A percentile compares a stretch with the other conserved stretches of the same genome.
These are phyloP conservation scores for Senecio squalidus DNA, from an alignment of 140 eudicot species.

Conservation along the genomic window DNA sequence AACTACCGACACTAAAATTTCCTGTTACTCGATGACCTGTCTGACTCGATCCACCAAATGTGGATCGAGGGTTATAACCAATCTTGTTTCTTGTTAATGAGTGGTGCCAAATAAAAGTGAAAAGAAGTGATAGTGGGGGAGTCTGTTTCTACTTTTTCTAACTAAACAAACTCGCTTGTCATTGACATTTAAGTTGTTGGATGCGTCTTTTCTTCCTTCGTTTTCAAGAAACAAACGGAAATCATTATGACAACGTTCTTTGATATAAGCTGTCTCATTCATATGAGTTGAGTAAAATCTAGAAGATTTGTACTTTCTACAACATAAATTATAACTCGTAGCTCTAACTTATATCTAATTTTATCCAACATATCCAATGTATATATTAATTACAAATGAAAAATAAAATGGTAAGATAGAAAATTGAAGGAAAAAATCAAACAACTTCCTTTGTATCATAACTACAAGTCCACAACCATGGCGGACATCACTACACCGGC, in stretches of 20 bases:
- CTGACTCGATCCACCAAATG: neutral
- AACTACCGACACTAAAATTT: neutral
- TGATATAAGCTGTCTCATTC: neutral
- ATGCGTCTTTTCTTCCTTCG: neutral
- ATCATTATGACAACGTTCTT: neutral
- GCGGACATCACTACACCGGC: too few species aligned
- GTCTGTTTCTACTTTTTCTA: neutral
- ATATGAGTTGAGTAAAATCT: neutral
- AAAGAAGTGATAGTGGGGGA: neutral
- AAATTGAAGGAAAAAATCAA: too few species aligned
- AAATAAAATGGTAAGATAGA: too few species aligned
- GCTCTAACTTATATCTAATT: too few species aligned
- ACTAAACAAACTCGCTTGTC: neutral
- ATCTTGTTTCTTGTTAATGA: neutral
- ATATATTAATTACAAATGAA: too few species aligned
- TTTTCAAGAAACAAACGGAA: neutral
- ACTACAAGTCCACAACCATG: too few species aligned
- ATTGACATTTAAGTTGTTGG: neutral
- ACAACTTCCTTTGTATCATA: too few species aligned
- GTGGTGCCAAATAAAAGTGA: neutral
- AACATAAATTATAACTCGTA: too few species aligned
- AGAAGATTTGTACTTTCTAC: constrained; percentile 8
- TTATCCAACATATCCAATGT: too few species aligned
- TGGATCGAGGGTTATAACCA: neutral
- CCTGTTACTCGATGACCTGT: neutral